A percentile compares a stretch with the other conserved stretches of the same genome.
Conservation (phyloP, 1,139 yeast species). For the Candida albicans region DNA sequence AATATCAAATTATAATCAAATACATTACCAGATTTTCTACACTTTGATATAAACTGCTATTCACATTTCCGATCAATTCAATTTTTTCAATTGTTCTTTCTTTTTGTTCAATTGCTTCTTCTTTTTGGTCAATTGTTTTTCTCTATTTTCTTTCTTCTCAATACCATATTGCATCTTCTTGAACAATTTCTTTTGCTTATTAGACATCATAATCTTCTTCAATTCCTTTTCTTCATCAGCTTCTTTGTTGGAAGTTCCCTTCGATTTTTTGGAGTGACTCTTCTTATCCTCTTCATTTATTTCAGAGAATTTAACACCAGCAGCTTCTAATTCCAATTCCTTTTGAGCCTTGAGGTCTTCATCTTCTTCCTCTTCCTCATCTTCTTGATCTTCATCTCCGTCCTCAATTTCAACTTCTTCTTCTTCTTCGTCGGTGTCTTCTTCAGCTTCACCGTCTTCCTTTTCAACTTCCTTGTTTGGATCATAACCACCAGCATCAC, state of each 20-base stretch:
- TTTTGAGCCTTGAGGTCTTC: constrained; percentile 70
- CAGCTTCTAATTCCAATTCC: constrained; percentile 88
- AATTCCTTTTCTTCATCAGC: constrained; percentile 84
- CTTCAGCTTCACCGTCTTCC: constrained; percentile 34
- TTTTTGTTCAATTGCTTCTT: constrained; percentile 73
- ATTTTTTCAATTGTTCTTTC: constrained; percentile 53
- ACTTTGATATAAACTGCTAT: too few species aligned
- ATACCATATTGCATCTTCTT: constrained; percentile 94
- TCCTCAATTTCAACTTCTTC: constrained; percentile 50
- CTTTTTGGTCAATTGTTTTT: constrained; percentile 73
- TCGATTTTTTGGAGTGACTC: constrained; percentile 28
- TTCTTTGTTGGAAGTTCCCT: constrained; percentile 14
- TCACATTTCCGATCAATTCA: not conserved
- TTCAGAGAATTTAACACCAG: constrained; percentile 77
- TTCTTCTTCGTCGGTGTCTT: constrained; percentile 46
- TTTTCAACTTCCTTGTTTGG: constrained; percentile 57
- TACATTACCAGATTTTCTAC: too few species aligned
- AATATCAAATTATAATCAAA: too few species aligned
- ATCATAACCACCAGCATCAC: constrained; percentile 87
- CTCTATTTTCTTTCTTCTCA: constrained; percentile 79
- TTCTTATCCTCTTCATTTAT: constrained; percentile 29
- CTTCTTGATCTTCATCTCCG: constrained; percentile 50
- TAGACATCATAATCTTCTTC: constrained; percentile 95
- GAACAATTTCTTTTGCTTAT: constrained; percentile 91
- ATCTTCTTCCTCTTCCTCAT: constrained; percentile 48